Base-by-base conservation (phyloP, 495 filamentous ascomycete genomes). In the Aspergillus avenaceus region DNA sequence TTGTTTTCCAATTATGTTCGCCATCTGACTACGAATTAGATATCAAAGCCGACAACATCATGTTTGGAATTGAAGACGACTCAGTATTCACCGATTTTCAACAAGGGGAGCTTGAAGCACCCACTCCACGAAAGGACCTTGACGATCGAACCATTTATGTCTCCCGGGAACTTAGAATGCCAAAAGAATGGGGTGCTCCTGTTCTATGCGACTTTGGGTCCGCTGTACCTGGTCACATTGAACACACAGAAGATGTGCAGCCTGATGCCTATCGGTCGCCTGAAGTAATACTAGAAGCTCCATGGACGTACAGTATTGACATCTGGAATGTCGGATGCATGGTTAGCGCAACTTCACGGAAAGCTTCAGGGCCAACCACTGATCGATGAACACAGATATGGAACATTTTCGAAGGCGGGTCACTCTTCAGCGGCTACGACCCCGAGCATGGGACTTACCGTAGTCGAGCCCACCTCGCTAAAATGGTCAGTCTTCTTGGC, bases 311-410 rank as follows among this genome's bases (percentile, higher is more conserved):
- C 36, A 69, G 64, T 26, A 50, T 69, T 37, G 70, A 76, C 59
- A 66, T 76, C 41, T 76, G 72, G 70, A 63, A 60, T 46, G 54
- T 74, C 49, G 73, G 69, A 29, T 62, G 70, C 29, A 69, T 75
- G 65, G 73, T 75, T 61, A 64, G 62, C 11, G 2, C 6, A 12
- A 45, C 13, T 5, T 11, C 24, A 27, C 21, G 24, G 21, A 51
- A 23, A 16, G 16, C n/a, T 22, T 43, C 11, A 55, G 24, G 47
- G 4, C 21, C 26, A 37, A 31, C 8, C 29, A 8, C 36, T 52
- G 22, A 8, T 5, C 50, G n/a, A n/a, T n/a, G n/a, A n/a, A n/a
- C 19, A 49, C 38, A 67, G 64, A 65, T 63, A 42, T 70, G 64
- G 66, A 43, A 65, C 23, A 27, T 67, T 13, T 64, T 60, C 32